These are phyloP conservation scores for Gossypium gossypioides DNA, from an alignment of 441 rosid species.

Conservation along the genomic window DNA sequence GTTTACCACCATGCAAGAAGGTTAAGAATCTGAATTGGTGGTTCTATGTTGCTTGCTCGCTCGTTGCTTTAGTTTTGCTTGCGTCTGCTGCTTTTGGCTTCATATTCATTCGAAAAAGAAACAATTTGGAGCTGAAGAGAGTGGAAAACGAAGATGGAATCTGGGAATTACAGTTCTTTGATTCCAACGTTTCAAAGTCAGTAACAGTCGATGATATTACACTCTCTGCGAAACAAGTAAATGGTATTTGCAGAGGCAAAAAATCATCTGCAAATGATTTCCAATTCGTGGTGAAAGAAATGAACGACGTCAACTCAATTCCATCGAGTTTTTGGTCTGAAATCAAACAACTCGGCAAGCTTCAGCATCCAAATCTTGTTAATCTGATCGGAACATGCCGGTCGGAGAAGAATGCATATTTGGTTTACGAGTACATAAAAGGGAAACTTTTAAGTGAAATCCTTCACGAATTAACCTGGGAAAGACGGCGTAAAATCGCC, in stretches of 20 bases:
- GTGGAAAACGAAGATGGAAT: slow-evolving; percentile 56
- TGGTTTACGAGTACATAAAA: slow-evolving; percentile 45
- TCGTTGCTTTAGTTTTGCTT: slow-evolving; percentile 27
- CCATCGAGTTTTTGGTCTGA: slow-evolving; percentile 28
- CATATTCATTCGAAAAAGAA: slow-evolving; percentile 25
- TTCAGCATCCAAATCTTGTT: slow-evolving; percentile 56
- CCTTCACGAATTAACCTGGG: slow-evolving; percentile 48
- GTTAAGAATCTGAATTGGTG: slow-evolving; percentile 36
- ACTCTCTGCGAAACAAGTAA: slow-evolving; percentile 36
- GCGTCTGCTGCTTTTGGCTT: slow-evolving; percentile 23
- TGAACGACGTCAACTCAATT: slow-evolving; percentile 23
- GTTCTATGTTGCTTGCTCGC: slow-evolving; percentile 32
- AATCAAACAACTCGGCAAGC: slow-evolving; percentile 26
- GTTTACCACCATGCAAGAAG: slow-evolving; percentile 47
- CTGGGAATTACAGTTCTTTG: slow-evolving; percentile 56
- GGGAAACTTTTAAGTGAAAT: slow-evolving; percentile 43
- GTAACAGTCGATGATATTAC: slow-evolving; percentile 33
- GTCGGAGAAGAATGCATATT: slow-evolving; percentile 39
- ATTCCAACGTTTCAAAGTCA: slow-evolving; percentile 34
- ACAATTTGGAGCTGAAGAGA: slow-evolving; percentile 30
- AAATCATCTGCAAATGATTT: slow-evolving; percentile 23
- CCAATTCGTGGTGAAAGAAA: slow-evolving; percentile 40
- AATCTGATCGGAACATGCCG: slow-evolving; percentile 40
- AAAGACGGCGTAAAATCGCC: slow-evolving; percentile 44
- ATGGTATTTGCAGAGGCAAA: slow-evolving; percentile 33